Conservation (phyloP, 306 rosid species). For the Argentina anserina region DNA sequence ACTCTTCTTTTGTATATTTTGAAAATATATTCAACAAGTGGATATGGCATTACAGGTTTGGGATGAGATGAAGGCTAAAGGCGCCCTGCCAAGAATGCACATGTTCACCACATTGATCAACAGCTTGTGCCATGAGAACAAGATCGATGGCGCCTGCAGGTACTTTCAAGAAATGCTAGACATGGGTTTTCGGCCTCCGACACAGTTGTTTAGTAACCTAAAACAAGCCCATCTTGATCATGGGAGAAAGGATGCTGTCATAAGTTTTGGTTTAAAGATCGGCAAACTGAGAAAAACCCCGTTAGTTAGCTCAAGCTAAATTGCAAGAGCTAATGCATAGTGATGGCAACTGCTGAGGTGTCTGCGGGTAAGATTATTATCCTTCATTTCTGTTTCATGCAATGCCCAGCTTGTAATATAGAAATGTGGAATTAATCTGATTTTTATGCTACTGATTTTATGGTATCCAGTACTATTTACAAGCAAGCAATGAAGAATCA, state of each 20-base stretch:
- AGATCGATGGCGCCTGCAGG: constrained; percentile 68
- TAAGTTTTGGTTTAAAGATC: constrained; percentile 39
- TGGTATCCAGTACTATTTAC: not conserved
- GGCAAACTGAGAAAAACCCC: constrained; percentile 62
- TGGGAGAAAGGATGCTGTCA: constrained; percentile 45
- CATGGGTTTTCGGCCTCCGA: constrained; percentile 72
- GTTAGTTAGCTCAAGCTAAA: constrained; percentile 18
- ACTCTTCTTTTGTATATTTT: too few relatives aligned
- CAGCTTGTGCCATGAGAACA: constrained; percentile 53
- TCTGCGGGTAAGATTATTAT: not conserved
- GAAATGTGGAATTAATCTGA: not conserved
- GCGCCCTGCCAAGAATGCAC: constrained; percentile 73
- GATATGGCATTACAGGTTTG: constrained; percentile 65
- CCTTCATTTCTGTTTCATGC: not conserved
- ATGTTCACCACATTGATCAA: constrained; percentile 68
- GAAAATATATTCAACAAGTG: too few relatives aligned
- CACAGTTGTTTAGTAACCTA: constrained; percentile 52
- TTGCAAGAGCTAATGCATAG: too few relatives aligned
- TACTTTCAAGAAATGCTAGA: constrained; percentile 78
- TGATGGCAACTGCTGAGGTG: not conserved
- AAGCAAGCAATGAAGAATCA: not conserved
- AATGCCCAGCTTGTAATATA: not conserved
- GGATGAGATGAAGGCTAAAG: constrained; percentile 65
- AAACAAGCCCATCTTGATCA: constrained; percentile 51
- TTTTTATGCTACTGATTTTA: not conserved